Percentiles rank a stretch among this genome's conserved stretches.
Evolutionary conservation across 1,139 yeast genomes (phyloP).

Genomic region (Geotrichum reessii): DNA sequence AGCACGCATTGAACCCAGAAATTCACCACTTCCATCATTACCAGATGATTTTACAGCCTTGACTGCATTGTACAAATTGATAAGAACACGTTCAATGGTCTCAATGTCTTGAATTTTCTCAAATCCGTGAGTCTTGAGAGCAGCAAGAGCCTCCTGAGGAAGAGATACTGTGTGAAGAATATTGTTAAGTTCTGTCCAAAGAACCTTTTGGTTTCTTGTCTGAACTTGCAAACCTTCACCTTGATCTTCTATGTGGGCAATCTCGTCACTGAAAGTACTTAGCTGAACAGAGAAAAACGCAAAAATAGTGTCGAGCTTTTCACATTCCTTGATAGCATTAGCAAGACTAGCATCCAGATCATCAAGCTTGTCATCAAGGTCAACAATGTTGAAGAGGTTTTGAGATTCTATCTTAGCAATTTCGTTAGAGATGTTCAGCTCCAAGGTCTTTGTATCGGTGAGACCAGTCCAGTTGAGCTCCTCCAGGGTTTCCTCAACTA

Average conservation of each 20-base stretch:
- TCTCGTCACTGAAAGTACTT: constrained; percentile 58
- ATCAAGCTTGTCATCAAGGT: constrained; percentile 41
- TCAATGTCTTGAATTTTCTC: constrained; percentile 45
- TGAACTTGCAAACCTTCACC: constrained; percentile 81
- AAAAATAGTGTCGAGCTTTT: constrained; percentile 51
- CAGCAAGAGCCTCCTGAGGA: constrained; percentile 49
- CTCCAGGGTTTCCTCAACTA: constrained; percentile 61
- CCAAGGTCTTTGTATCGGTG: constrained; percentile 55
- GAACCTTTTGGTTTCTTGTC: constrained; percentile 68
- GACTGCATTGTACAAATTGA: constrained; percentile 57
- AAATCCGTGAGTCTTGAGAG: constrained; percentile 47
- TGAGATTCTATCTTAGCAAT: constrained; percentile 46
- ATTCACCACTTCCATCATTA: constrained; percentile 38
- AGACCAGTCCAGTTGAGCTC: constrained; percentile 68
- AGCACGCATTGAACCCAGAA: constrained; percentile 66
- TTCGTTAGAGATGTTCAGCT: constrained; percentile 52
- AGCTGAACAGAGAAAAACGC: constrained; percentile 55
- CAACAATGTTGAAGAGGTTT: constrained; percentile 46
- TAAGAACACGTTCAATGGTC: constrained; percentile 52
- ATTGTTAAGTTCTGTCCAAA: constrained; percentile 65
- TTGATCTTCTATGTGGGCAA: constrained; percentile 65
- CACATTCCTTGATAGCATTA: constrained; percentile 56
- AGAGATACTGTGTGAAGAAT: constrained; percentile 65
- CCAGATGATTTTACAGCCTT: constrained; percentile 31
- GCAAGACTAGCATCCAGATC: constrained; percentile 43